Percentiles rank a stretch among this genome's conserved stretches.
Conservation (phyloP, 129 eudicot species). For the Erigeron canadensis region DNA sequence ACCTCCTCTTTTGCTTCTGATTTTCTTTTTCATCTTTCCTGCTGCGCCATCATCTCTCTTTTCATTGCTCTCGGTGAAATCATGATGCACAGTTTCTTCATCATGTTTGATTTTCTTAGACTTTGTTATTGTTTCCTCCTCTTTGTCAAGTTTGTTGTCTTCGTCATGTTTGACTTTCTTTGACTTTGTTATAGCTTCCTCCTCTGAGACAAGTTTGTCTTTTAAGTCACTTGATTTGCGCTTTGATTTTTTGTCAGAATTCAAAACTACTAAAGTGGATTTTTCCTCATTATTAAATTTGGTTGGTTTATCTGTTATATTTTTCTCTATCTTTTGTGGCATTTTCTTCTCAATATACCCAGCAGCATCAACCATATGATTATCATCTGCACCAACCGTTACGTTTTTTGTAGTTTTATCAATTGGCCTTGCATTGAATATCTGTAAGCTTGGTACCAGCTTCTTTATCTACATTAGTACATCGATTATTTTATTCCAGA, state of each 20-base stretch:
- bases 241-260: slow-evolving; percentile 32
- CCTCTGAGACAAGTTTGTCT: slow-evolving; percentile 5
- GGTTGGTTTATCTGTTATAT: slow-evolving; percentile 25
- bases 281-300: slow-evolving; percentile 25
- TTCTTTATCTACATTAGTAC: slow-evolving; percentile 61
- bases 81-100: slow-evolving; percentile 43
- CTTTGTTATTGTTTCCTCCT: slow-evolving; percentile 27
- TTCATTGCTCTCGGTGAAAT: slow-evolving; percentile 17
- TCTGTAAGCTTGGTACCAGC: slow-evolving; percentile 66
- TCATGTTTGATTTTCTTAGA: slow-evolving; percentile 41
- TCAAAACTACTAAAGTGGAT: slow-evolving; percentile 21
- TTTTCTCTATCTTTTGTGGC: slow-evolving; percentile 32
- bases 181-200: slow-evolving; percentile 29
- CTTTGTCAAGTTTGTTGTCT: slow-evolving; percentile 19
- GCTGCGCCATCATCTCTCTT: slow-evolving; percentile 21
- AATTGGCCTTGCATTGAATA: slow-evolving; percentile 64
- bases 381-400: slow-evolving; percentile 35
- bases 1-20: slow-evolving; percentile 31
- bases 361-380: slow-evolving; percentile 30
- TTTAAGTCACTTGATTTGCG: slow-evolving; percentile 32
- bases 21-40: slow-evolving; percentile 46
- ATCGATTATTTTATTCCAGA: background rate
- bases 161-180: slow-evolving; percentile 44
- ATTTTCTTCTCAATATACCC: slow-evolving; percentile 23
- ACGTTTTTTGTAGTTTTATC: slow-evolving; percentile 50